Conservation (phyloP, 495 filamentous ascomycete genomes). For the Lophiostoma macrostomum region DNA sequence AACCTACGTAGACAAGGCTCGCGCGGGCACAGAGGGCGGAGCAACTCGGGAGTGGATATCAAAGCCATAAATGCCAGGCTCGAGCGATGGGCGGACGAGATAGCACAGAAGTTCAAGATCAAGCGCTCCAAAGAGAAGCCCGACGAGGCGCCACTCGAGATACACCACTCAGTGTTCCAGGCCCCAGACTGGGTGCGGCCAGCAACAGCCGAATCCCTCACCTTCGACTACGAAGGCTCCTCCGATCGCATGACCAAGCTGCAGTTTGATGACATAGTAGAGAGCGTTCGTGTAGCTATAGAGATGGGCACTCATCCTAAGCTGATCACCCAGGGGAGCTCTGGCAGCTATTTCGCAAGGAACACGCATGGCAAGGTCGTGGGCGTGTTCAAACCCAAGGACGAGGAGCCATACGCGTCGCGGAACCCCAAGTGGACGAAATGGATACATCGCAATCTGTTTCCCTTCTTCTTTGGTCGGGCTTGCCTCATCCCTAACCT, state of each 20-base stretch:
- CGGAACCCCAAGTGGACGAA: slow-evolving; percentile 48
- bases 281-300: slow-evolving; percentile 85
- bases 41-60: slow-evolving; percentile 92
- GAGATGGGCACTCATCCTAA: slow-evolving; percentile 88
- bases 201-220: slow-evolving; percentile 68
- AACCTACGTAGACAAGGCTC: slow-evolving; percentile 47
- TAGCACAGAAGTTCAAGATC: slow-evolving; percentile 95
- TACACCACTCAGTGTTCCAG: slow-evolving; percentile 95
- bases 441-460: slow-evolving; percentile 57
- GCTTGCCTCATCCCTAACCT: slow-evolving; percentile 97
- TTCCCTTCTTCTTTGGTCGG: slow-evolving; percentile 94
- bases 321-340: slow-evolving; percentile 95
- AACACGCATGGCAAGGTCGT: slow-evolving; percentile 90
- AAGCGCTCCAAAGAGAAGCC: slow-evolving; percentile 41
- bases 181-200: slow-evolving; percentile 80
- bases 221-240: slow-evolving; percentile 50
- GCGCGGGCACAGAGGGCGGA: slow-evolving; percentile 54
- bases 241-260: slow-evolving; percentile 64
- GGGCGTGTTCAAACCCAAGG: slow-evolving; percentile 98
- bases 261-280: slow-evolving; percentile 85
- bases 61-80: slow-evolving; percentile 97
- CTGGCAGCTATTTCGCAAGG: slow-evolving; percentile 95
- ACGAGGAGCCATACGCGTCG: slow-evolving; percentile 88
- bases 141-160: slow-evolving; percentile 87
- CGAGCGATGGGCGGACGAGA: slow-evolving; percentile 97